Evolutionary conservation across 2,329 filamentous ascomycete genomes (phyloP).

Genomic region (Fusarium bulbicola): DNA sequence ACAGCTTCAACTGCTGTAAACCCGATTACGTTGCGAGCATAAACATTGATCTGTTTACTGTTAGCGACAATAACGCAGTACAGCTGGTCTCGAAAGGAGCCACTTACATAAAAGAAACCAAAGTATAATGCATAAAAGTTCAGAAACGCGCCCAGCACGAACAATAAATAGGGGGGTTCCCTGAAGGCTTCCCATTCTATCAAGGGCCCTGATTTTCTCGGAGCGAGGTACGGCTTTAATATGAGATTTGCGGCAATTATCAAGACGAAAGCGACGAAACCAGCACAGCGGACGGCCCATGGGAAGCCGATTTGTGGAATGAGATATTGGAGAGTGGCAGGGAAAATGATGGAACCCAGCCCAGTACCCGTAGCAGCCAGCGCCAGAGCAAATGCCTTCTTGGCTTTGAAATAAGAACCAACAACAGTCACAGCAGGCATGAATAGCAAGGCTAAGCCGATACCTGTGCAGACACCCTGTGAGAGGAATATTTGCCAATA

Average conservation of each 20-base stretch:
- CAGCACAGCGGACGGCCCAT: slow-evolving; percentile 72
- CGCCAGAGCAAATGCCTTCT: slow-evolving; percentile 66
- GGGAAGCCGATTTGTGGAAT: slow-evolving; percentile 67
- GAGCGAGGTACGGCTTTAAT: slow-evolving; percentile 57
- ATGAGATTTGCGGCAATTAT: slow-evolving; percentile 51
- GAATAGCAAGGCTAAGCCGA: slow-evolving; percentile 66
- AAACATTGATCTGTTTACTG: slow-evolving; percentile 53
- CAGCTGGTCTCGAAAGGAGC: slow-evolving; percentile 42
- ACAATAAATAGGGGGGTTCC: slow-evolving; percentile 64
- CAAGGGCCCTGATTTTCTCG: slow-evolving; percentile 58
- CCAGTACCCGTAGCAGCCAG: slow-evolving; percentile 68
- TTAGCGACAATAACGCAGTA: slow-evolving; percentile 1
- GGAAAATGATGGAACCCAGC: slow-evolving; percentile 65
- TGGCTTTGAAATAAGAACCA: slow-evolving; percentile 68
- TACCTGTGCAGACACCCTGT: slow-evolving; percentile 61
- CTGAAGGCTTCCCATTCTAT: slow-evolving; percentile 66
- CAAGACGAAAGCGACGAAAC: slow-evolving; percentile 66
- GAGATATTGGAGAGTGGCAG: slow-evolving; percentile 65
- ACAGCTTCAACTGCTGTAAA: slow-evolving; percentile 61
- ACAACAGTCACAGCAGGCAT: slow-evolving; percentile 68
- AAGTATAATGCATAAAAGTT: slow-evolving; percentile 52
- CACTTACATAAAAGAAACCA: slow-evolving; percentile 55
- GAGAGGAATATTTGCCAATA: slow-evolving; percentile 65
- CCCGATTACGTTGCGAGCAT: slow-evolving; percentile 48
- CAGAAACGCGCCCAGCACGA: slow-evolving; percentile 59